These are phyloP conservation scores for Pleurotus tuoliensis DNA, from an alignment of 768 basidiomycete genomes.

Conservation along the genomic window DNA sequence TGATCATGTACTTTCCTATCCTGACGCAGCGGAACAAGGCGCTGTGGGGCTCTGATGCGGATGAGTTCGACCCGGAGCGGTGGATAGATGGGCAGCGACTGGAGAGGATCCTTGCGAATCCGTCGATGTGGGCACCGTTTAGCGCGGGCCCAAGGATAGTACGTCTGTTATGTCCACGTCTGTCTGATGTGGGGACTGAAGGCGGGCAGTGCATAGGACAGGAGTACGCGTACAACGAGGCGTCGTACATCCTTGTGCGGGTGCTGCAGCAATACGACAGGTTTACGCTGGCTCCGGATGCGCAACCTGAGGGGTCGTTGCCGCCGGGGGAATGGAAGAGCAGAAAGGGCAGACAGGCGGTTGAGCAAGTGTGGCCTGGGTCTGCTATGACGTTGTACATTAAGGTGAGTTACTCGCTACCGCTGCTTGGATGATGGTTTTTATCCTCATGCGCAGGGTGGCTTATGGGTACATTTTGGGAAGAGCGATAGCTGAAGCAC, in stretches of 20 bases:
- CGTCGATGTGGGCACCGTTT: slow-evolving; percentile 71
- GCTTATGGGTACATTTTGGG: slow-evolving; percentile 53
- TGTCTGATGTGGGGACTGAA: background rate
- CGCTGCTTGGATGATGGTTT: slow-evolving; percentile 6
- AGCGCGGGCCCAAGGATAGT: slow-evolving; percentile 65
- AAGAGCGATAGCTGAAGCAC: slow-evolving; percentile 9
- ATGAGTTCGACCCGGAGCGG: slow-evolving; percentile 74
- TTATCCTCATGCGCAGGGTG: slow-evolving; percentile 37
- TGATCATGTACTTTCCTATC: slow-evolving; percentile 56
- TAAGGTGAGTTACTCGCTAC: slow-evolving; percentile 43
- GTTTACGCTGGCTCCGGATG: slow-evolving; percentile 56
- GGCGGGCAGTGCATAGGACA: slow-evolving; percentile 58
- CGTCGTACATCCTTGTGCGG: slow-evolving; percentile 67
- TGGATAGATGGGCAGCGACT: slow-evolving; percentile 65
- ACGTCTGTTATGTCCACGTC: slow-evolving; percentile 13
- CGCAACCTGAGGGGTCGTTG: slow-evolving; percentile 57
- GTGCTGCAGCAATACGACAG: slow-evolving; percentile 62
- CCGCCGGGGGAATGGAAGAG: slow-evolving; percentile 58
- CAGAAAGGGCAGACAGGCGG: slow-evolving; percentile 42
- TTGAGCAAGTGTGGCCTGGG: slow-evolving; percentile 60
- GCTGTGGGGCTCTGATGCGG: slow-evolving; percentile 74
- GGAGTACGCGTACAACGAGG: slow-evolving; percentile 75
- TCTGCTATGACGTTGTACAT: slow-evolving; percentile 62
- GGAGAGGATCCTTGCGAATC: slow-evolving; percentile 47
- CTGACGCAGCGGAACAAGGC: slow-evolving; percentile 63